Evolutionary conservation across 352 stramenopile species (phyloP).

Genomic region (Phytophthora cactorum): DNA sequence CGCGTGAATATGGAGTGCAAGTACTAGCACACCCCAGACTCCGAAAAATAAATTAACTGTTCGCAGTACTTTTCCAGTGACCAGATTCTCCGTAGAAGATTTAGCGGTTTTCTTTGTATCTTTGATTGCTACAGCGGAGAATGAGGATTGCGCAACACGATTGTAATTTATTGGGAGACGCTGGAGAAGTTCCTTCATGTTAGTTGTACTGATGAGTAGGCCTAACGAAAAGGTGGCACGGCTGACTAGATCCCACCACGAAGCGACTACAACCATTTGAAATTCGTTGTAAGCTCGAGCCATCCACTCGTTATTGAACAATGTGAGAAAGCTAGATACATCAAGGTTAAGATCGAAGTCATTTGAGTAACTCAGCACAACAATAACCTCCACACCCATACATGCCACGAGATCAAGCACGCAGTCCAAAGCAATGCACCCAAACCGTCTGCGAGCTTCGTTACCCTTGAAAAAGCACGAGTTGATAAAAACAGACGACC

Average conservation of each 20-base stretch:
- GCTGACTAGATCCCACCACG: conserved; percentile 1
- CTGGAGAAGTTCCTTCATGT: conserved; percentile 15
- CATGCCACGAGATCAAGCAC: background rate
- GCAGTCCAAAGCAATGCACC: conserved; percentile 1
- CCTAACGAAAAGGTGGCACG: conserved; percentile 2
- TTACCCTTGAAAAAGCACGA: conserved; percentile 2
- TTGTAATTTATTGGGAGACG: background rate
- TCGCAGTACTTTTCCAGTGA: background rate
- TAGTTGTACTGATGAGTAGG: background rate
- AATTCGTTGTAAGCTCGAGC: conserved; percentile 13
- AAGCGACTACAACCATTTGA: conserved; percentile 6
- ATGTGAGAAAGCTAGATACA: background rate
- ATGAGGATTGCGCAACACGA: background rate
- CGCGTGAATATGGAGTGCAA: conserved; percentile 27
- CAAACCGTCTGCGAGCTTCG: conserved; percentile 9
- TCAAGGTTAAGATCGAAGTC: conserved; percentile 2
- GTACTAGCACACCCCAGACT: conserved; percentile 17
- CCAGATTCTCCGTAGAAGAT: background rate
- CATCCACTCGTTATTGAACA: conserved; percentile 6
- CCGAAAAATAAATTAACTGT: conserved; percentile 10
- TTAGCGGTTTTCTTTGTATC: background rate
- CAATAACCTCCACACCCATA: conserved; percentile 7
- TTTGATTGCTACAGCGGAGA: background rate
- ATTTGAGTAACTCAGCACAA: conserved; percentile 3
- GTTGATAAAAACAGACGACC: background rate